Evolutionary conservation across 2,329 filamentous ascomycete genomes (phyloP).

Genomic region (Kalaharituber pfeilii): DNA sequence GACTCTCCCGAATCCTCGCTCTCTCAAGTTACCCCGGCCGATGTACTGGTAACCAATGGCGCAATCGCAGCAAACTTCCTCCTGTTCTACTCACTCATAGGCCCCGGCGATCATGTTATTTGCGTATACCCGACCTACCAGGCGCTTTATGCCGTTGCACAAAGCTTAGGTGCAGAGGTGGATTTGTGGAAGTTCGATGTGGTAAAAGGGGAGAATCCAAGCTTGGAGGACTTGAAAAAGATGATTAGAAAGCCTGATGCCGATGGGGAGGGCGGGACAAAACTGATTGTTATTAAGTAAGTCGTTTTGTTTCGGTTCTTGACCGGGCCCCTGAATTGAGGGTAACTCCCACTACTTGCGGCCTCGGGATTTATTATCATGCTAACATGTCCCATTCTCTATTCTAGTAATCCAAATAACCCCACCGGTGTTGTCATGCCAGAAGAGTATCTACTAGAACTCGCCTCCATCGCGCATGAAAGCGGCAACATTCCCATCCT

Average conservation of each 20-base stretch:
- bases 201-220: slow-evolving; percentile 48
- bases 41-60: slow-evolving; percentile 60
- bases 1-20: slow-evolving; percentile 37
- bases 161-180: slow-evolving; percentile 57
- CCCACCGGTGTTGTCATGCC: slow-evolving; percentile 58
- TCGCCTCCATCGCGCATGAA: slow-evolving; percentile 31
- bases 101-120: slow-evolving; percentile 62
- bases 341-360: too few relatives aligned
- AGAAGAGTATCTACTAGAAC: too few relatives aligned
- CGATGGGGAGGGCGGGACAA: slow-evolving; percentile 40
- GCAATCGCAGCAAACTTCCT: slow-evolving; percentile 75
- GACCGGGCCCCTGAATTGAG: background rate
- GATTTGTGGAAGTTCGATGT: slow-evolving; percentile 55
- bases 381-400: slow-evolving; percentile 23
- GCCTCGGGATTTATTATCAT: slow-evolving; percentile 29
- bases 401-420: slow-evolving; percentile 73
- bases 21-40: too few relatives aligned
- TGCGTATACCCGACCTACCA: slow-evolving; percentile 82
- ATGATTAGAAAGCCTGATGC: slow-evolving; percentile 35
- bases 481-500: slow-evolving; percentile 46
- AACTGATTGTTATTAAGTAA: slow-evolving; percentile 48
- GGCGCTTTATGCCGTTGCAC: slow-evolving; percentile 61
- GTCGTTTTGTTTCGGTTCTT: too few relatives aligned
- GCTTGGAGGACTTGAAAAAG: slow-evolving; percentile 45
- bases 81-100: slow-evolving; percentile 54